Base-by-base conservation (phyloP, 345 rosid genomes). In the Eucalyptus cloeziana region DNA sequence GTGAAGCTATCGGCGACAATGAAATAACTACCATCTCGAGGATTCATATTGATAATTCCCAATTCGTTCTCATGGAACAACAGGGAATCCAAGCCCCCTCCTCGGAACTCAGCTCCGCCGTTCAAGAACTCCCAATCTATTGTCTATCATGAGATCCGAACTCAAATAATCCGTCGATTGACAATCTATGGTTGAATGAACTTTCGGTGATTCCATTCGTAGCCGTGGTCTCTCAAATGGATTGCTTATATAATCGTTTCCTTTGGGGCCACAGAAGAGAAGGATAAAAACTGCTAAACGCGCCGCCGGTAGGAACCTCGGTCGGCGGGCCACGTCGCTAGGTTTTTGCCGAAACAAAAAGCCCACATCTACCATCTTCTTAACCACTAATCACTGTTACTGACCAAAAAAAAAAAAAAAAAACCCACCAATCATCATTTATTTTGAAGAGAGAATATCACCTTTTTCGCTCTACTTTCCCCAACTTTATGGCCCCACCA, bases 1-100 rank as follows among this genome's bases (percentile, higher is more conserved):
- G 4, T 2, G 3, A 37, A 24, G 13, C 2, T 3, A 4, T 71
- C 1, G 24, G 7, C 2, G 7, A 19, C 8, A 21, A 9, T 5
- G 14, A 71, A 71, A 37, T 10, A 19, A 10, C 27, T 8, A 19
- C 11, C 2, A 19, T 10, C 14, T 71, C 0, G 2, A 37, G 7
- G 24, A 33, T 71, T 19, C 14, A 19, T 3, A 19, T 37, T 2
- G 1, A 10, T 21, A 10, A 37, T 71, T 37, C 47, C 12, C 27
- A 10, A 76, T 19, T 71, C 8, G 3, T 37, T 37, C 47, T 16
- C 13, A 10, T 40, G 25, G 6, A 33, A 69, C 0, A 15, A 19
- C 4, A 1, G 3, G 45, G 25, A 71, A 37, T 40, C 45, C 47
- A 10, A 76, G 8, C 47, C 47, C 7, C 24, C 25, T 33, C 8